Conservation (phyloP, 179 eudicot genomes). For the Carnegiea gigantea region DNA sequence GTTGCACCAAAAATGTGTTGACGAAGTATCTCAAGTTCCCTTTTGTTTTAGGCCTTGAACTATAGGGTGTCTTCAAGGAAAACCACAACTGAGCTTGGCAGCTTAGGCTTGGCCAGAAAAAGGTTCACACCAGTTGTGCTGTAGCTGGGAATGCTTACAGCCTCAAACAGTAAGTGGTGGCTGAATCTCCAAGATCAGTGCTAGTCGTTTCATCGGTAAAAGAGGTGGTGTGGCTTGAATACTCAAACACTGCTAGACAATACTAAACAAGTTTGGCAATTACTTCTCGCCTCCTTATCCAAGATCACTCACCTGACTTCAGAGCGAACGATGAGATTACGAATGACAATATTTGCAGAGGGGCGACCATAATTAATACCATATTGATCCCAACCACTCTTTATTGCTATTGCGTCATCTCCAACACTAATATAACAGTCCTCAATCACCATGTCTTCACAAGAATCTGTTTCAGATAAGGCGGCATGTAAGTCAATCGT, state of each 20-base stretch:
- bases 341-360: conserved; percentile 76
- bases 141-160: not conserved
- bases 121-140: not conserved
- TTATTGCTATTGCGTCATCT: conserved; percentile 92
- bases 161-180: not conserved
- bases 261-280: not conserved
- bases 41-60: not conserved
- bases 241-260: not conserved
- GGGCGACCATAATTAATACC: conserved; percentile 85
- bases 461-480: conserved; percentile 62
- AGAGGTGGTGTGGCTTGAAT: not conserved
- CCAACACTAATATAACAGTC: conserved; percentile 97
- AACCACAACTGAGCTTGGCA: not conserved
- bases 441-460: conserved; percentile 92
- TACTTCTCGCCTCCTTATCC: not conserved
- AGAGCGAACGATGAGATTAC: conserved; percentile 87
- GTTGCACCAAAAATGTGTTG: not conserved
- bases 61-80: too few species aligned
- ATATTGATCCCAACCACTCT: conserved; percentile 99
- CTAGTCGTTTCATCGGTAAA: not conserved
- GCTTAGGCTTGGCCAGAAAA: not conserved
- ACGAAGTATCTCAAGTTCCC: not conserved
- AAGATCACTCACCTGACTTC: conserved; percentile 75
- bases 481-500: not conserved
- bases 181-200: not conserved